phyloP scores from a whole-genome alignment of 2,329 filamentous ascomycete genomes.

The Aspergillus aculeatinus region DNA sequence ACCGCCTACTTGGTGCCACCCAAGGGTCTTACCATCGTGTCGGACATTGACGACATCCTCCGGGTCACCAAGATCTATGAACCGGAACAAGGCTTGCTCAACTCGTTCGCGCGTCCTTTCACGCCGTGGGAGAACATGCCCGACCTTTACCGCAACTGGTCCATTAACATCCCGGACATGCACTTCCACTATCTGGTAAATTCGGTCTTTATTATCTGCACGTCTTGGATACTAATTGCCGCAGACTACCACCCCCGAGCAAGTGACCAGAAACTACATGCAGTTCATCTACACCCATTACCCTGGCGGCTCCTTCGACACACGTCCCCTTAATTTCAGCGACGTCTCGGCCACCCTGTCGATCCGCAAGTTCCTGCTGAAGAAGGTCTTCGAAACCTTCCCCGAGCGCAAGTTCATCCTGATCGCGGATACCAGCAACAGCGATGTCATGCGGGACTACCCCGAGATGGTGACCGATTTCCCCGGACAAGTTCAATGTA shows the following conservation, averaged over 20 bases:
- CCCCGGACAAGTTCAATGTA: slow-evolving; percentile 1
- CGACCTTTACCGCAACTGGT: slow-evolving; percentile 1
- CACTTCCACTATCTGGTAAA: slow-evolving; percentile 2
- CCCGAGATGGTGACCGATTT: slow-evolving; percentile 1
- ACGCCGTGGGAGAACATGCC: slow-evolving; percentile 3
- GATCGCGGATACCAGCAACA: slow-evolving; percentile 3
- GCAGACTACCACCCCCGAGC: slow-evolving; percentile 2
- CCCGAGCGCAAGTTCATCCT: slow-evolving; percentile 1
- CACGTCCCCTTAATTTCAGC: slow-evolving; percentile 4
- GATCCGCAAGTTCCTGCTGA: background rate
- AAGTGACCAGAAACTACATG: slow-evolving; percentile 4
- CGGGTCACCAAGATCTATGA: slow-evolving; percentile 4
- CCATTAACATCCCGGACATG: background rate
- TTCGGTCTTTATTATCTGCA: background rate
- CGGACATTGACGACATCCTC: slow-evolving; percentile 2
- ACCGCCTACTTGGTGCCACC: background rate
- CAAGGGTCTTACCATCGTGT: slow-evolving; percentile 1
- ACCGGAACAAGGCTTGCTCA: background rate
- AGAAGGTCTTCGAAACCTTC: slow-evolving; percentile 1
- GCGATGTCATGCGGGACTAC: slow-evolving; percentile 3
- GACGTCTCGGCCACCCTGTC: slow-evolving; percentile 1
- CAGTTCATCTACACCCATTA: slow-evolving; percentile 2
- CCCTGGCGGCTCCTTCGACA: slow-evolving; percentile 1
- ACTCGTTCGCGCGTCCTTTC: slow-evolving; percentile 1
- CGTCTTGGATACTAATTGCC: background rate